Evolutionary conservation across 2,329 filamentous ascomycete genomes (phyloP), one percentile per base, ranked within the genome.

Genomic region (Talaromyces sp.): DNA sequence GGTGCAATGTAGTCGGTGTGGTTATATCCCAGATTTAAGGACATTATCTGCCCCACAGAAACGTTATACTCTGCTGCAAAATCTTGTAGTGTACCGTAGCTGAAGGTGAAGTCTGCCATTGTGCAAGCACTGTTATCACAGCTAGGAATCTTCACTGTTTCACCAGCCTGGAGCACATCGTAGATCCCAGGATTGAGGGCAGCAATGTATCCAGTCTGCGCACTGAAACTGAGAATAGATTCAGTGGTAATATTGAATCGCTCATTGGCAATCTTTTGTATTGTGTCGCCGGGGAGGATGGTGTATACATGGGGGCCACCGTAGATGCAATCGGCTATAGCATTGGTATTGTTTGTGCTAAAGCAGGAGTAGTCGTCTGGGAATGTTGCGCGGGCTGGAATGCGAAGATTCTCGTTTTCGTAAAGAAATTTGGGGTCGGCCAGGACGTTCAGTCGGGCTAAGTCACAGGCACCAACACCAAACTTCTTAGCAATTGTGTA

Each of bases 291-390:
- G 4, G 42, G 30, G 13, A 45, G 17, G 11, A 20, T 45, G 2
- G 42, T 45, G 42, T 45, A 45, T 17, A 35, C 30, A 14, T 45
- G 42, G 22, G 42, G 42, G 14, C 42, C 42, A 20, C 29, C 42
- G 16, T 20, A 35, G 27, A 45, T 29, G 4, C 42, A 45, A 17
- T 17, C 30, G 11, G 22, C 24, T 13, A 17, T 45, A 13, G 42
- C 13, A 13, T 33, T 19, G 13, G 42, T 20, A 14, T 45, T 35
- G 4, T 33, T 33, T 20, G 22, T 27, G 19, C 42, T 33, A 8
- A 35, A 45, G 30, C 29, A 45, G 19, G 42, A 24, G 24, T 30
- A 33, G 42, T 35, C 41, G 27, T 43, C 24, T 16, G 41, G 41
- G 19, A 45, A 35, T 10, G 30, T 45, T n/a, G 42, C 42, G 4